Evolutionary conservation across 2,329 filamentous ascomycete genomes (phyloP).

Genomic region (Bipolaris victoriae): DNA sequence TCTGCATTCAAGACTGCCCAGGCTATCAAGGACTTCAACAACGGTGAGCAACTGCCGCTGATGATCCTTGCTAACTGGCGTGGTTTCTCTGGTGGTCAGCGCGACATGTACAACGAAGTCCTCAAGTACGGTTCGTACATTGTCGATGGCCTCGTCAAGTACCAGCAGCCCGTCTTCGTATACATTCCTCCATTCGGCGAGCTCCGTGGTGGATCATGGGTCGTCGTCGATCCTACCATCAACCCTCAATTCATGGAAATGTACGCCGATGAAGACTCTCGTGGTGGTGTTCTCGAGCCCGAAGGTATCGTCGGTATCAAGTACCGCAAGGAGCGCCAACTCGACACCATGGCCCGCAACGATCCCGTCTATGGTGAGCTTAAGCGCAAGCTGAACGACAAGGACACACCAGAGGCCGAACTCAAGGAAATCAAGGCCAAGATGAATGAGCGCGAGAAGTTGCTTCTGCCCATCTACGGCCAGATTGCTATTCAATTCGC

Average conservation of each 20-base stretch:
- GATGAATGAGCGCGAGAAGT: constrained; percentile 84
- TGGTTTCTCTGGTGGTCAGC: constrained; percentile 99
- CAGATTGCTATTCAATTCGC: constrained; percentile 98
- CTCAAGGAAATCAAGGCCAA: constrained; percentile 79
- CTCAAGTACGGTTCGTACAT: constrained; percentile 99
- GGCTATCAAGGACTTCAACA: constrained; percentile 98
- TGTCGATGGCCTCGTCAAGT: constrained; percentile 97
- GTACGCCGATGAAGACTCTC: constrained; percentile 95
- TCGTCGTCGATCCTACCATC: constrained; percentile 98
- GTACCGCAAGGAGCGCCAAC: constrained; percentile 95
- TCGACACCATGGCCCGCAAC: constrained; percentile 95
- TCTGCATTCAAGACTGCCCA: constrained; percentile 99
- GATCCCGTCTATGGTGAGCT: constrained; percentile 83
- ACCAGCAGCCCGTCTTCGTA: constrained; percentile 97
- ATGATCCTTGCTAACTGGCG: constrained; percentile 99
- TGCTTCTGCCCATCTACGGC: constrained; percentile 87
- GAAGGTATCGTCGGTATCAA: constrained; percentile 99
- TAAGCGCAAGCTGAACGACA: constrained; percentile 75
- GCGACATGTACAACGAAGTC: constrained; percentile 99
- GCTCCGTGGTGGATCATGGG: constrained; percentile 98
- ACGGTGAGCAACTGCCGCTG: constrained; percentile 94
- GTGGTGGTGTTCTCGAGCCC: constrained; percentile 95
- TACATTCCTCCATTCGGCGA: constrained; percentile 98
- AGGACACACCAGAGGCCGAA: constrained; percentile 73
- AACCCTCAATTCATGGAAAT: constrained; percentile 98